These are phyloP conservation scores for Hygrocybe coccinea DNA, from an alignment of 768 basidiomycete species.

Conservation along the genomic window DNA sequence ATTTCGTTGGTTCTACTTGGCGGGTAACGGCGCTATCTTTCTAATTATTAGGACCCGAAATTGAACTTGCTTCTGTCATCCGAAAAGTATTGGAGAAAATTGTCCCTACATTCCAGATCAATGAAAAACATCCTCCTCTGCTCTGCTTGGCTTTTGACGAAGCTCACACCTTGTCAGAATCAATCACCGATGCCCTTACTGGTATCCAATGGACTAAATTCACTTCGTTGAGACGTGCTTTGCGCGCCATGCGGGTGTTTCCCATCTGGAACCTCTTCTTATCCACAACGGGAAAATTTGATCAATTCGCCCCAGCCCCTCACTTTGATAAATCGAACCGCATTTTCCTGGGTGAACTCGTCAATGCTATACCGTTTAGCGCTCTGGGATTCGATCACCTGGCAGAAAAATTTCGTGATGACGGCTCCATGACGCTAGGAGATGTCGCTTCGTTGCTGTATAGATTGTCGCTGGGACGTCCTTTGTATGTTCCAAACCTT, in stretches of 20 bases:
- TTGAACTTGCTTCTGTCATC: not conserved
- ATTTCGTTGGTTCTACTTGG: not conserved
- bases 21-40: not conserved
- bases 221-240: not conserved
- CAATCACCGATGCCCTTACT: not conserved
- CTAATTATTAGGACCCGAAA: not conserved
- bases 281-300: constrained; percentile 6
- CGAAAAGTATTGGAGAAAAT: not conserved
- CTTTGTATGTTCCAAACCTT: constrained; percentile 1
- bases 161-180: not conserved
- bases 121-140: not conserved
- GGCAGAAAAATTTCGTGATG: not conserved
- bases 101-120: not conserved
- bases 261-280: constrained; percentile 7
- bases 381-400: constrained; percentile 5
- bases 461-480: constrained; percentile 1
- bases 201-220: constrained; percentile 1
- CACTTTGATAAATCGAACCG: not conserved
- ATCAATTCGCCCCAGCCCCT: constrained; percentile 2
- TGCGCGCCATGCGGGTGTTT: not conserved
- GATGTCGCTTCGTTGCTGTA: not conserved
- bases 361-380: constrained; percentile 1
- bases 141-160: constrained; percentile 1
- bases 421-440: not conserved
- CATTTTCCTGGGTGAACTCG: not conserved